phyloP scores from a whole-genome alignment of 176 grass and related monocot genomes.

The Lolium multiflorum region DNA sequence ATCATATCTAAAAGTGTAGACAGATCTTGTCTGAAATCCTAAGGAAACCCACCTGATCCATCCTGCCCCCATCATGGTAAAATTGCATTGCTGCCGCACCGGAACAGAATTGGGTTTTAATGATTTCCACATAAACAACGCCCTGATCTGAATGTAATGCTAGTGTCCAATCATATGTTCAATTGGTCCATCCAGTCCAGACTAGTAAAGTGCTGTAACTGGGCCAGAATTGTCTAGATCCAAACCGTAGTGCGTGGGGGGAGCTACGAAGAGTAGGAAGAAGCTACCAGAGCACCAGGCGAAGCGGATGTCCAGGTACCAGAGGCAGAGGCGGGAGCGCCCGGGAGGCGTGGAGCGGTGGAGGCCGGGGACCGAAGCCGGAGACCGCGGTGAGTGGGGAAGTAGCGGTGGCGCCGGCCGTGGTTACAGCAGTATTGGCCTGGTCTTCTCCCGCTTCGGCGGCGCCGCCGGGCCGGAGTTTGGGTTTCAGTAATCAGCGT shows the following conservation, averaged over 20 bases:
- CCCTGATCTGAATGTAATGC: no score
- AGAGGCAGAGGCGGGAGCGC: constrained; percentile 55
- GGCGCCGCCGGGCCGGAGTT: constrained; percentile 43
- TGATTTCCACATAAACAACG: no score
- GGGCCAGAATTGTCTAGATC: no score
- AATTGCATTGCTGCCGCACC: no score
- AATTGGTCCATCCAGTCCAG: no score
- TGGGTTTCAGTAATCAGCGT: neutral
- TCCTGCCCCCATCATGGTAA: no score
- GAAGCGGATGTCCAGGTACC: constrained; percentile 64
- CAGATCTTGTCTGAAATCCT: no score
- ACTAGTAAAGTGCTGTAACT: no score
- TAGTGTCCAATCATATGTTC: no score
- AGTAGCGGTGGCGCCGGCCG: constrained; percentile 79
- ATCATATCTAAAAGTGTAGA: constrained; percentile 2
- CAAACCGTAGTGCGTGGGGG: neutral
- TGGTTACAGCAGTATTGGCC: constrained; percentile 44
- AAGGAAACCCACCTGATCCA: no score
- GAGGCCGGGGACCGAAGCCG: constrained; percentile 70
- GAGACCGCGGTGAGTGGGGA: constrained; percentile 56
- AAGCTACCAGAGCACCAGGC: constrained; percentile 68
- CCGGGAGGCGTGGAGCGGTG: constrained; percentile 43
- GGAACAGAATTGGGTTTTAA: no score
- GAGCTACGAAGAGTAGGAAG: neutral
- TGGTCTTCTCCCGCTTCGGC: neutral